A percentile compares a stretch with the other conserved stretches of the same genome.
phyloP scores from a whole-genome alignment of 2,329 filamentous ascomycete species.

The Lachnellula subtilissima region DNA sequence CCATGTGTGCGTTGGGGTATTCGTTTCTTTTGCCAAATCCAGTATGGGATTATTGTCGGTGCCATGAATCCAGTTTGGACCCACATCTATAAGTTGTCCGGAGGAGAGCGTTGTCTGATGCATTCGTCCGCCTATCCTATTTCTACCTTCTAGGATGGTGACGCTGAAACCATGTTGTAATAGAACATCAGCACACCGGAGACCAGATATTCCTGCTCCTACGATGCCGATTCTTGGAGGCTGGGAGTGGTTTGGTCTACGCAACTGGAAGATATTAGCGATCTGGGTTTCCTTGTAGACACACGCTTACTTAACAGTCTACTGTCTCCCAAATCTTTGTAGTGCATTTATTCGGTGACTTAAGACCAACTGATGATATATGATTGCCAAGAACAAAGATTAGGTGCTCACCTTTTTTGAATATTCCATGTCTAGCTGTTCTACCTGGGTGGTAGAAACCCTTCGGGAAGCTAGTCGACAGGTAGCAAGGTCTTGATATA shows the following conservation, averaged over 20 bases:
- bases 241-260: background rate
- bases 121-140: conserved; percentile 46
- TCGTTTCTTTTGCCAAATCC: conserved; percentile 46
- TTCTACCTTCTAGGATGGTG: conserved; percentile 52
- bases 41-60: conserved; percentile 43
- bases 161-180: conserved; percentile 48
- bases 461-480: conserved; percentile 8
- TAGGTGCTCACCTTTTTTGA: conserved; percentile 9
- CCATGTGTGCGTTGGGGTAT: conserved; percentile 42
- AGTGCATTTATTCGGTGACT: too few relatives aligned
- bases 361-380: background rate
- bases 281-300: too few relatives aligned
- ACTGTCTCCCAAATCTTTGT: too few relatives aligned
- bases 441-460: conserved; percentile 5
- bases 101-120: conserved; percentile 24
- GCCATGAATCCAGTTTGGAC: conserved; percentile 32
- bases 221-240: conserved; percentile 38
- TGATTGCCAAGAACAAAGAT: background rate
- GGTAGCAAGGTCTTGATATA: conserved; percentile 24
- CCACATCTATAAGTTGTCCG: conserved; percentile 25
- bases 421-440: conserved; percentile 11
- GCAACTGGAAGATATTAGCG: background rate
- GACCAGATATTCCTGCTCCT: conserved; percentile 52
- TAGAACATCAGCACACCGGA: conserved; percentile 52
- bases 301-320: too few relatives aligned